Base-by-base conservation (phyloP, 2,329 filamentous ascomycete genomes). In the Colletotrichum sidae region DNA sequence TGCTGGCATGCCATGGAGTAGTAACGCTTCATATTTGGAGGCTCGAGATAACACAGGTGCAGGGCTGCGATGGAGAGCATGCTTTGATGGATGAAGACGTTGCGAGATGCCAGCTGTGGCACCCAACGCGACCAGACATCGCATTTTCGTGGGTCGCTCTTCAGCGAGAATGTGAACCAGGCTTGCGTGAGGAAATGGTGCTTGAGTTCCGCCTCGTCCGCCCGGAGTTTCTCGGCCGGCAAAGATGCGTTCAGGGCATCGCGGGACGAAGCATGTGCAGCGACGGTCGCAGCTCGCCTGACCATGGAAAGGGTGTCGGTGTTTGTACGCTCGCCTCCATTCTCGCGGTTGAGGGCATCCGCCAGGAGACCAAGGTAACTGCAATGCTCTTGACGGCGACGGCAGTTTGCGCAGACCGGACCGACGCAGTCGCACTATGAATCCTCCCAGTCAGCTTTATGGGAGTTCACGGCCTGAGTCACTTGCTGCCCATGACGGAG, bases 101-200 rank as follows among this genome's bases (percentile, higher is more conserved):
- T 67, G 15, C 64, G 58, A 8, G 63, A 59, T 8, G 67, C 67
- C 25, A 68, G 34, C 51, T 68, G 67, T 4, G 67, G 67, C 12
- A 68, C 59, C 67, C 63, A 67, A 10, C 63, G 47, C 6, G 63
- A 67, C 64, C 64, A 68, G n/a, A 68, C 64, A n/a, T 68, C 67
- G 33, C 67, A 68, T 39, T 60, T 67, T 2, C 55, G 55, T 7
- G 67, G 67, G 38, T 68, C 67, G 15, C 37, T 54, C 17, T 50
- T 50, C 6, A 68, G 44, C 3, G 67, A 68, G 17, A 68, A 67
- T 8, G 67, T 68, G n/a, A 59, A 63, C 63, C 67, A 68, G 3
- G 67, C 64, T n/a, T 68, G 54, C 12, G 60, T 67, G 35, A 67
- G 46, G 34, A 68, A 68, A 35, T 68, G 67, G n/a, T 68, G 64